These are phyloP conservation scores for Termitomyces sp. DNA, from an alignment of 1,284 basidiomycete species.

Conservation along the genomic window DNA sequence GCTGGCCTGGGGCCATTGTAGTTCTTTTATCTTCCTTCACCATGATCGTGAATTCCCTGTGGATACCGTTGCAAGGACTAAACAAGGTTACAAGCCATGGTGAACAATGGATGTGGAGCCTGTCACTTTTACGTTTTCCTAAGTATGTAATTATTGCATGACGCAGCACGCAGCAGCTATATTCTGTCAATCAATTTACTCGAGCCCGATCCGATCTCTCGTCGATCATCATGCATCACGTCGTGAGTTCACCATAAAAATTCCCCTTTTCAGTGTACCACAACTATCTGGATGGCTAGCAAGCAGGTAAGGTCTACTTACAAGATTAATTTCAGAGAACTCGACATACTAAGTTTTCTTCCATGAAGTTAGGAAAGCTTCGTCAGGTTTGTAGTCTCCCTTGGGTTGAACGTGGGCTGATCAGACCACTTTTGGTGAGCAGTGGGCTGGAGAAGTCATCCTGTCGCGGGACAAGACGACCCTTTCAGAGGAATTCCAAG, in stretches of 20 bases:
- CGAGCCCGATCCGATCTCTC: conserved; percentile 9
- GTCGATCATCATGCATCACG: conserved; percentile 12
- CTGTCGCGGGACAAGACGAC: conserved; percentile 66
- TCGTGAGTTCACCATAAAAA: conserved; percentile 1
- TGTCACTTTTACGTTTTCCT: too few relatives aligned
- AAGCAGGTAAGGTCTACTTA: conserved; percentile 42
- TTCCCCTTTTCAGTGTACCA: conserved; percentile 4
- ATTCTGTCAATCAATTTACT: not conserved
- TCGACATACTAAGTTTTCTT: not conserved
- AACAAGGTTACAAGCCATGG: not conserved
- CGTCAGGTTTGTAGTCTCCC: conserved; percentile 44
- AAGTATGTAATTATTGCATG: too few relatives aligned
- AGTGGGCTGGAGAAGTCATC: conserved; percentile 78
- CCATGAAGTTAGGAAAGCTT: conserved; percentile 55
- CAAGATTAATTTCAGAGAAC: not conserved
- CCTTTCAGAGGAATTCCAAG: conserved; percentile 60
- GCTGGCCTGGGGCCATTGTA: not conserved
- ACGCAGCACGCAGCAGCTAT: too few relatives aligned
- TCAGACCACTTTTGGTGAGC: conserved; percentile 26
- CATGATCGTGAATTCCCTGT: not conserved
- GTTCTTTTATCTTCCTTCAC: not conserved
- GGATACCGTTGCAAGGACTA: not conserved
- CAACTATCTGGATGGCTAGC: conserved; percentile 42
- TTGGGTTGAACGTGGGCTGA: conserved; percentile 13
- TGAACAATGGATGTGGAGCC: not conserved